phyloP scores from a whole-genome alignment of 805 yeast genomes.

The Suhomyces faveliae region DNA sequence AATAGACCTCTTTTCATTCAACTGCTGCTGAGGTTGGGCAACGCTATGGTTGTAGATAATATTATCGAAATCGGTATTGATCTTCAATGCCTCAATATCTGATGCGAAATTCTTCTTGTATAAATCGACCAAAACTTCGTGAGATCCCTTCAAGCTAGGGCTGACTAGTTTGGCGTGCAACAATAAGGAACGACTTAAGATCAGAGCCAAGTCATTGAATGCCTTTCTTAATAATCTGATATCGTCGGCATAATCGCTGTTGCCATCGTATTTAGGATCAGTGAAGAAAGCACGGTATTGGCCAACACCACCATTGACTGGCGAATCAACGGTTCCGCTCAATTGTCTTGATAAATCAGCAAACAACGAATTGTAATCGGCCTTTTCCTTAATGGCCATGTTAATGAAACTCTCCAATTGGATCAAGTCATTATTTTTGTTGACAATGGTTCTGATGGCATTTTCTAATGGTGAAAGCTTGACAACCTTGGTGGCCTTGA shows the following conservation, averaged over 20 bases:
- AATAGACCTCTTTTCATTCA: slow-evolving; percentile 20
- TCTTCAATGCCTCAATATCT: slow-evolving; percentile 53
- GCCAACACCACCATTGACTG: slow-evolving; percentile 90
- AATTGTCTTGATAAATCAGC: slow-evolving; percentile 67
- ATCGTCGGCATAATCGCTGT: slow-evolving; percentile 29
- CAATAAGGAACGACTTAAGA: slow-evolving; percentile 61
- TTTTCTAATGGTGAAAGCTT: slow-evolving; percentile 82
- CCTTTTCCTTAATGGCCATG: slow-evolving; percentile 51
- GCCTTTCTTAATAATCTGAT: slow-evolving; percentile 45
- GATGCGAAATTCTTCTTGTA: slow-evolving; percentile 64
- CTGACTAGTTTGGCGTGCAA: slow-evolving; percentile 69
- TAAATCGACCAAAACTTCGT: slow-evolving; percentile 61
- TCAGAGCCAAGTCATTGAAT: slow-evolving; percentile 66
- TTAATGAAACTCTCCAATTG: slow-evolving; percentile 62
- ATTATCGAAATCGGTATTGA: slow-evolving; percentile 33
- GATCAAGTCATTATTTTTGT: slow-evolving; percentile 70
- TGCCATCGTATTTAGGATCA: slow-evolving; percentile 34
- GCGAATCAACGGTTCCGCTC: slow-evolving; percentile 87
- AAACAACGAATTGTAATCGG: slow-evolving; percentile 48
- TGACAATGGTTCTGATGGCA: slow-evolving; percentile 65
- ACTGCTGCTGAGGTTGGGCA: slow-evolving; percentile 15
- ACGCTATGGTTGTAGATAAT: slow-evolving; percentile 23
- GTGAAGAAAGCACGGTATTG: slow-evolving; percentile 71
- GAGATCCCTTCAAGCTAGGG: slow-evolving; percentile 55
- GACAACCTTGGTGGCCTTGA: slow-evolving; percentile 46